Evolutionary conservation across 176 grass and related monocot species (phyloP).

Genomic region (Phragmites australis): DNA sequence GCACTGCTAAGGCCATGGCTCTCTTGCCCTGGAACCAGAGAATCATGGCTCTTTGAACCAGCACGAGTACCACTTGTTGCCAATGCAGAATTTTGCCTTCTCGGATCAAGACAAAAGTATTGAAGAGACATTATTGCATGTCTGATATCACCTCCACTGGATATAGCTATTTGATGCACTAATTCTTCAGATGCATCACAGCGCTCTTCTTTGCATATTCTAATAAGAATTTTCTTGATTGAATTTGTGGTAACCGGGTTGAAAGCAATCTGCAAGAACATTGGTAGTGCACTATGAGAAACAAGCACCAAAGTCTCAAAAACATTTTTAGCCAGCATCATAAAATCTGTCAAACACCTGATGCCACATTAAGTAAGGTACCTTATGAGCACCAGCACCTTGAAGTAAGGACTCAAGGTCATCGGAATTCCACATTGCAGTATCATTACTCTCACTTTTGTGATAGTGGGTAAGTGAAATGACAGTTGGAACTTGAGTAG

Average conservation of each 20-base stretch:
- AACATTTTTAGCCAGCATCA: neutral
- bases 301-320: constrained; percentile 25
- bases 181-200: constrained; percentile 57
- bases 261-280: constrained; percentile 70
- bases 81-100: constrained; percentile 34
- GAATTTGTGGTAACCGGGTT: constrained; percentile 87
- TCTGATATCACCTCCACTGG: constrained; percentile 87
- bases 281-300: constrained; percentile 1
- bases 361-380: constrained; percentile 40
- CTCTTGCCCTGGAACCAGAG: constrained; percentile 35
- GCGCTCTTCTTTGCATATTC: constrained; percentile 81
- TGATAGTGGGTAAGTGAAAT: constrained; percentile 77
- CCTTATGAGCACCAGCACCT: constrained; percentile 87
- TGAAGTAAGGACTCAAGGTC: constrained; percentile 78
- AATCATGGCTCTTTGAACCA: constrained; percentile 29
- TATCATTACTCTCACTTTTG: constrained; percentile 68
- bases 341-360: constrained; percentile 1
- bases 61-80: constrained; percentile 28
- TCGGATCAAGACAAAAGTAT: constrained; percentile 69
- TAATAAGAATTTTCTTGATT: constrained; percentile 77
- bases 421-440: constrained; percentile 54
- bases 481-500: constrained; percentile 73
- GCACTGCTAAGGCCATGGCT: constrained; percentile 39
- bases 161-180: constrained; percentile 83
- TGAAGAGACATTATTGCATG: constrained; percentile 96